Conservation (phyloP, 2,329 filamentous ascomycete genomes). For the Esteya vermicola region DNA sequence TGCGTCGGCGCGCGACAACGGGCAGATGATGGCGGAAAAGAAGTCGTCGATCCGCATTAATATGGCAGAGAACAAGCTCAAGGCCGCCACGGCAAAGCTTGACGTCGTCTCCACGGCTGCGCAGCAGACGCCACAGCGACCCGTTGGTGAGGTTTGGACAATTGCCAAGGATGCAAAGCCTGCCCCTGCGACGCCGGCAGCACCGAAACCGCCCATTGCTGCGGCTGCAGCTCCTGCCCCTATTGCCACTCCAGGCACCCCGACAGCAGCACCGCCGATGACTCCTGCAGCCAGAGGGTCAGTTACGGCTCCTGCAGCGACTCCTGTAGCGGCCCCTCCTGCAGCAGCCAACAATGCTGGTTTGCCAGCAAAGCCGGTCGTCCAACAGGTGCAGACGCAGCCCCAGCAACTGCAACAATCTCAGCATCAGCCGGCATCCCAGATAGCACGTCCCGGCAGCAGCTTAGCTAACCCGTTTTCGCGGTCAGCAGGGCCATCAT, state of each 20-base stretch:
- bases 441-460: background rate
- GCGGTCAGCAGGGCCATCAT: background rate
- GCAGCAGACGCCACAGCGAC: constrained; percentile 68
- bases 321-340: background rate
- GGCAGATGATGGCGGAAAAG: constrained; percentile 59
- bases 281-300: too few species aligned
- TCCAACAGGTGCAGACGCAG: too few species aligned
- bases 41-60: constrained; percentile 62
- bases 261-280: background rate
- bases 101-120: constrained; percentile 69
- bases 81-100: constrained; percentile 54
- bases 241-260: background rate
- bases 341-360: background rate
- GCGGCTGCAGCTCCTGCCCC: background rate
- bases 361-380: constrained; percentile 7
- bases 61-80: constrained; percentile 59
- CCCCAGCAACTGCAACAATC: background rate
- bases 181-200: constrained; percentile 11
- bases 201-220: background rate
- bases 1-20: constrained; percentile 41
- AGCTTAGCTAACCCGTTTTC: constrained; percentile 6
- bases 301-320: background rate
- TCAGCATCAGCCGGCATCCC: background rate
- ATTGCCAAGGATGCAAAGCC: constrained; percentile 56
- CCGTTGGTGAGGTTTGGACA: constrained; percentile 79